These are phyloP conservation scores for Colletotrichum orbiculare DNA, from an alignment of 2,329 filamentous ascomycete species.

Conservation along the genomic window DNA sequence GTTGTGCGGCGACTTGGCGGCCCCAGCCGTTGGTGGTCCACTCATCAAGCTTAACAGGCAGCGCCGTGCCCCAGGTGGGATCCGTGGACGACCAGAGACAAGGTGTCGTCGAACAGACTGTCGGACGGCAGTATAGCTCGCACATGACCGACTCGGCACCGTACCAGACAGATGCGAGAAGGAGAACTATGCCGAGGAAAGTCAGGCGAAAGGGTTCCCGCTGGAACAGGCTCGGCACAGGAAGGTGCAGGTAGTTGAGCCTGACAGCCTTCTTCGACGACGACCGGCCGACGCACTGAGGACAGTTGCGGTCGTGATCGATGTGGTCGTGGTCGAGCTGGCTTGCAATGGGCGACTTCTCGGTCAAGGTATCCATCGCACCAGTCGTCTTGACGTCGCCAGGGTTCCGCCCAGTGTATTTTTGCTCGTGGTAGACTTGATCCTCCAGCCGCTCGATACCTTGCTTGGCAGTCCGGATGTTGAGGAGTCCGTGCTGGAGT, in stretches of 20 bases:
- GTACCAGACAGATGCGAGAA: slow-evolving; percentile 63
- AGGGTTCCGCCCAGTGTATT: slow-evolving; percentile 14
- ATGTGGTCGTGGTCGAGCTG: background rate
- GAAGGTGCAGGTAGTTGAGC: slow-evolving; percentile 53
- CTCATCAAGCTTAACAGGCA: slow-evolving; percentile 72
- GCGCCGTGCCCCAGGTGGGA: slow-evolving; percentile 68
- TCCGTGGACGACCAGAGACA: slow-evolving; percentile 69
- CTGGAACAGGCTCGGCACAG: slow-evolving; percentile 60
- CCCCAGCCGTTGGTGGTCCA: slow-evolving; percentile 67
- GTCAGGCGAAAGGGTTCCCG: slow-evolving; percentile 59
- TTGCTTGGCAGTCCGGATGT: slow-evolving; percentile 65
- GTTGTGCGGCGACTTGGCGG: slow-evolving; percentile 49
- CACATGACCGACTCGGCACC: slow-evolving; percentile 65
- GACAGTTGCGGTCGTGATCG: slow-evolving; percentile 11
- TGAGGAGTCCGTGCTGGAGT: slow-evolving; percentile 61
- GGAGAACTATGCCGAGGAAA: slow-evolving; percentile 56
- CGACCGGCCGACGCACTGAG: background rate
- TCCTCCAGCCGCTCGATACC: slow-evolving; percentile 69
- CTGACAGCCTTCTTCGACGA: slow-evolving; percentile 22
- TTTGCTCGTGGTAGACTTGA: slow-evolving; percentile 56
- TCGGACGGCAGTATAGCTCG: slow-evolving; percentile 63
- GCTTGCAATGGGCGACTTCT: background rate
- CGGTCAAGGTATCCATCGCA: background rate
- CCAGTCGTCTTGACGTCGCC: background rate
- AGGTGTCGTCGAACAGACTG: slow-evolving; percentile 57